A percentile compares a stretch with the other conserved stretches of the same genome.
Conservation (phyloP, 495 filamentous ascomycete genomes). For the Aspergillus leporis region DNA sequence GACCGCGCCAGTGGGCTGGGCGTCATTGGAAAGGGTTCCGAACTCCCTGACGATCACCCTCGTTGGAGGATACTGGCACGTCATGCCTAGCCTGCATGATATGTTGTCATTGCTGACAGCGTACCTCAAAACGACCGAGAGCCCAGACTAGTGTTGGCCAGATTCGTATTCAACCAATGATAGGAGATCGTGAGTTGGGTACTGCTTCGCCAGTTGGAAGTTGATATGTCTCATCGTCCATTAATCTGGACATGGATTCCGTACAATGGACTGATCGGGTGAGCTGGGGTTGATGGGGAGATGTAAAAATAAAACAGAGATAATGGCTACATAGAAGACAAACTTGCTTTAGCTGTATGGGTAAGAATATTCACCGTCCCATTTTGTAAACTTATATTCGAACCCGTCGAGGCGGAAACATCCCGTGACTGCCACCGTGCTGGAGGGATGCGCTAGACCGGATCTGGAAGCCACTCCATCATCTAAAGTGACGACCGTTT, state of each 20-base stretch:
- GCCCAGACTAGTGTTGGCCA: conserved; percentile 11
- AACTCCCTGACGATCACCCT: conserved; percentile 16
- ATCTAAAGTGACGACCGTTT: conserved; percentile 13
- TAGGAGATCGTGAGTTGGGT: conserved; percentile 13
- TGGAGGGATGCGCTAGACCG: conserved; percentile 30
- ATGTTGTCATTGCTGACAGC: conserved; percentile 14
- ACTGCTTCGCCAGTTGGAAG: conserved; percentile 10
- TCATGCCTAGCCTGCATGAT: conserved; percentile 24
- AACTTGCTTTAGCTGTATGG: too few species aligned
- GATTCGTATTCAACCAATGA: conserved; percentile 16
- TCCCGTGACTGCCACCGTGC: conserved; percentile 33
- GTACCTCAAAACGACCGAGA: background rate
- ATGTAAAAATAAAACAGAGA: background rate
- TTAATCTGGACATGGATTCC: background rate
- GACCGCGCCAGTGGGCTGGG: conserved; percentile 17
- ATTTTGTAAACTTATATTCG: background rate
- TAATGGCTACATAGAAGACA: background rate
- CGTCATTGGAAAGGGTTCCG: conserved; percentile 15
- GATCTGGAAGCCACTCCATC: conserved; percentile 12
- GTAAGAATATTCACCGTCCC: too few species aligned
- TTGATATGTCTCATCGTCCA: conserved; percentile 13
- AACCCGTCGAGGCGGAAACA: conserved; percentile 8
- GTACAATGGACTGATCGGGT: background rate
- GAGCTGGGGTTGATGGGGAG: background rate
- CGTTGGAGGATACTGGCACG: conserved; percentile 21